Conservation (phyloP, 768 basidiomycete genomes). For the Dioszegia crocea region DNA sequence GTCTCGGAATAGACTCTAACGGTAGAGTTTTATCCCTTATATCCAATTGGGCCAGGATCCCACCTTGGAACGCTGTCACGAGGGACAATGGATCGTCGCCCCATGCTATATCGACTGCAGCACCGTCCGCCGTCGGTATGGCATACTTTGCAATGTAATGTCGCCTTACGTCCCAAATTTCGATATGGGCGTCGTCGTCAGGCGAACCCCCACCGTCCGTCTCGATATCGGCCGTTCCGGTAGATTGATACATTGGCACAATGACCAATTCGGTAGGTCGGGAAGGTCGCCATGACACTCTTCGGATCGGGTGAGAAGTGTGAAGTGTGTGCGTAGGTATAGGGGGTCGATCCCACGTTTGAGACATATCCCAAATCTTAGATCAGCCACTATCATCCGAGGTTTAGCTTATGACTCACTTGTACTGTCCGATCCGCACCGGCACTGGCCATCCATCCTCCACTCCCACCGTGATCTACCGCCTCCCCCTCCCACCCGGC, state of each 20-base stretch:
- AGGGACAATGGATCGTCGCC: slow-evolving; percentile 25
- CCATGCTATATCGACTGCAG: slow-evolving; percentile 39
- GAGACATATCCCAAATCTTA: slow-evolving; percentile 50
- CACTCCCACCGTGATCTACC: slow-evolving; percentile 14
- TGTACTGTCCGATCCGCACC: slow-evolving; percentile 45
- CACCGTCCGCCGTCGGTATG: slow-evolving; percentile 28
- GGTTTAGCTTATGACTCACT: too few species aligned
- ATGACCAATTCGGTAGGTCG: slow-evolving; percentile 44
- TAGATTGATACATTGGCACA: slow-evolving; percentile 31
- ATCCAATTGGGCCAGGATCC: slow-evolving; percentile 39
- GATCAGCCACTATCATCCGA: too few species aligned
- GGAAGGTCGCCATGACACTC: slow-evolving; percentile 44
- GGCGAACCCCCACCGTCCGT: background rate
- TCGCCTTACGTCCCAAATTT: slow-evolving; percentile 48
- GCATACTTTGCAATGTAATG: slow-evolving; percentile 45
- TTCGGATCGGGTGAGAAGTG: slow-evolving; percentile 39
- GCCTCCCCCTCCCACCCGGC: slow-evolving; percentile 11
- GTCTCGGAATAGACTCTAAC: slow-evolving; percentile 39
- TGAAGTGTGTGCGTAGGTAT: slow-evolving; percentile 39
- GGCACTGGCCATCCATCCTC: slow-evolving; percentile 48
- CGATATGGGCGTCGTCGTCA: slow-evolving; percentile 43
- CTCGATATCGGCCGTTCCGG: background rate
- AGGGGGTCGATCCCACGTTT: slow-evolving; percentile 30
- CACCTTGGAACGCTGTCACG: slow-evolving; percentile 42
- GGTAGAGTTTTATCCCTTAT: slow-evolving; percentile 28